Evolutionary conservation across 1,284 basidiomycete genomes (phyloP).

Genomic region (Leccinum variabile): DNA sequence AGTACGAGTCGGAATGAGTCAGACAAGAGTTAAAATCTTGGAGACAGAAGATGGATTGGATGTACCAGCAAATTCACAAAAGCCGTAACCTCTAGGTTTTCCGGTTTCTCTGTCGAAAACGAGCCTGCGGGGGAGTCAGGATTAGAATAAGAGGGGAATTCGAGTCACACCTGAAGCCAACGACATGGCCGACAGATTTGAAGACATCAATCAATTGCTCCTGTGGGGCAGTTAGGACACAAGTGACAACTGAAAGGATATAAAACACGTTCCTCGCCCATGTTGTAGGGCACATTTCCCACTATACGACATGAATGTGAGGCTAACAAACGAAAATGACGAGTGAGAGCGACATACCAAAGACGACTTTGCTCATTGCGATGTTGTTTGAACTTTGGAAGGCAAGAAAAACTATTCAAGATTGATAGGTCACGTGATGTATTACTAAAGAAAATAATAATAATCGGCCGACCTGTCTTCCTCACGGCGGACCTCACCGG

Average conservation of each 20-base stretch:
- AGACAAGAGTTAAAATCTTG: conserved; percentile 36
- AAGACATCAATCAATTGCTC: conserved; percentile 84
- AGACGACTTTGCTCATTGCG: conserved; percentile 35
- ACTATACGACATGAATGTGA: conserved; percentile 44
- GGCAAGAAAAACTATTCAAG: not conserved
- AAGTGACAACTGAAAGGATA: not conserved
- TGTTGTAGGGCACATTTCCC: conserved; percentile 85
- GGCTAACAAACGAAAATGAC: not conserved
- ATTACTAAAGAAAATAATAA: not conserved
- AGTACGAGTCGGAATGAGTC: conserved; percentile 37
- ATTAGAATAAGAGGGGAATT: not conserved
- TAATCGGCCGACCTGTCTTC: not conserved
- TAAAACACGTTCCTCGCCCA: conserved; percentile 60
- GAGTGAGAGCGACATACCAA: conserved; percentile 27
- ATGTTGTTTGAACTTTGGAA: not conserved
- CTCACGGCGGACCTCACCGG: not conserved
- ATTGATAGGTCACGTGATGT: not conserved
- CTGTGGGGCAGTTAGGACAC: conserved; percentile 36
- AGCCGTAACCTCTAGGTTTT: conserved; percentile 95
- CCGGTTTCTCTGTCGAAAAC: conserved; percentile 96
- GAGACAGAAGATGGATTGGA: conserved; percentile 39
- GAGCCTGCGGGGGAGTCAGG: conserved; percentile 52
- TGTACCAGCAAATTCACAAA: conserved; percentile 94
- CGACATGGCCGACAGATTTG: conserved; percentile 82
- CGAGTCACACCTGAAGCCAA: conserved; percentile 71